A percentile compares a stretch with the other conserved stretches of the same genome.
phyloP scores from a whole-genome alignment of 2,329 filamentous ascomycete genomes.

The Capronia epimyces region DNA sequence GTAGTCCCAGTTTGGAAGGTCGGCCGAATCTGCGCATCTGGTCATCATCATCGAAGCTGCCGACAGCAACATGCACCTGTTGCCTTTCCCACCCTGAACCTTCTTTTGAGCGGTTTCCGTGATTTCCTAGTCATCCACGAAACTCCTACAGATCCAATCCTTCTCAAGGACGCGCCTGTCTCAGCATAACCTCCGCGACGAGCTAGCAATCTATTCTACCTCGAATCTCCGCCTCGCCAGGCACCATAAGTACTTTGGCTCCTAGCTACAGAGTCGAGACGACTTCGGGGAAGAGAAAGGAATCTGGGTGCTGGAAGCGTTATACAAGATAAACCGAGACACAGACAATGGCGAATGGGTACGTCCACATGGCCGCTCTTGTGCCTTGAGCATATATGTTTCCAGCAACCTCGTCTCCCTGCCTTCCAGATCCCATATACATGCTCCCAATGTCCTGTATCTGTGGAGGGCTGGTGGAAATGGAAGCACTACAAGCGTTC shows the following conservation, averaged over 20 bases:
- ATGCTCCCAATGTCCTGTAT: no score
- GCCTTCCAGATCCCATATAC: no score
- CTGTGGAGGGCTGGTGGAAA: no score
- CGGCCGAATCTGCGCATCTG: slow-evolving; percentile 2
- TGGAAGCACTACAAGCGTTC: no score
- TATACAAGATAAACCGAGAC: neutral
- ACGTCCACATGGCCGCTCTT: slow-evolving; percentile 20
- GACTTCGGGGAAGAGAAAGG: neutral
- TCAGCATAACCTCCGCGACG: no score
- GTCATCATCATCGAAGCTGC: neutral
- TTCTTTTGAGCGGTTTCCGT: neutral
- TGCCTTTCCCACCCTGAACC: neutral
- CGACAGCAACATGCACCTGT: neutral
- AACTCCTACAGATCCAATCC: no score
- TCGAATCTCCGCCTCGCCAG: neutral
- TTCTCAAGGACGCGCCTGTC: no score
- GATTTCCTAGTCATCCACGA: neutral
- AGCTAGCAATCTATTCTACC: neutral
- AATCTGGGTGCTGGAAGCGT: neutral
- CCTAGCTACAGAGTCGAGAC: neutral
- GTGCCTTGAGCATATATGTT: neutral
- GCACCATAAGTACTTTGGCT: neutral
- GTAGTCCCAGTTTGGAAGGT: neutral
- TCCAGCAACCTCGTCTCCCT: neutral
- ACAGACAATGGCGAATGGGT: slow-evolving; percentile 44